These are phyloP conservation scores for Metschnikowia peoriensis DNA, from an alignment of 805 yeast genomes.

Conservation along the genomic window DNA sequence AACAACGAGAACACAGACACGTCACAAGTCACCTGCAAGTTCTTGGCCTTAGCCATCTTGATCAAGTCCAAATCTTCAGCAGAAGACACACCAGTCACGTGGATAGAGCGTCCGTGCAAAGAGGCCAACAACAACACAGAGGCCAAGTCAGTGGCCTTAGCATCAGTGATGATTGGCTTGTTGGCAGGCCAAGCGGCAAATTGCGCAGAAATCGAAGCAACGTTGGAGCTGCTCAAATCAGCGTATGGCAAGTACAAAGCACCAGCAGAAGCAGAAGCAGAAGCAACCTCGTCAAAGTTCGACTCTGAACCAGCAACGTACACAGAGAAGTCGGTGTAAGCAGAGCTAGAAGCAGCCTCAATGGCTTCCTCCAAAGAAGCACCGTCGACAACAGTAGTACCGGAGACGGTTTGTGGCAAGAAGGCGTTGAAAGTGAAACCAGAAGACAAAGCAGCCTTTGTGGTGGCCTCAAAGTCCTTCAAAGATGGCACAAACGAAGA, in stretches of 20 bases:
- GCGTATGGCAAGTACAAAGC: constrained; percentile 81
- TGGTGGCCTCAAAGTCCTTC: constrained; percentile 63
- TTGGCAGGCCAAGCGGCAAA: constrained; percentile 78
- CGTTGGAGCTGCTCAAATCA: constrained; percentile 64
- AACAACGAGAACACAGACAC: constrained; percentile 79
- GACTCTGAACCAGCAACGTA: constrained; percentile 78
- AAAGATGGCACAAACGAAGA: constrained; percentile 75
- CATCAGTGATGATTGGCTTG: constrained; percentile 90
- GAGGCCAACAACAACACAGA: constrained; percentile 87
- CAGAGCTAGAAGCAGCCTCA: constrained; percentile 52
- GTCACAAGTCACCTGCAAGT: constrained; percentile 84
- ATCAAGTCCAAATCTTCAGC: constrained; percentile 82
- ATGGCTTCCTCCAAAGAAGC: constrained; percentile 65
- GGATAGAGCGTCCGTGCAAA: constrained; percentile 78
- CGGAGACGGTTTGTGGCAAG: constrained; percentile 67
- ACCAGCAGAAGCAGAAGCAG: constrained; percentile 65
- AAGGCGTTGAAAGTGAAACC: constrained; percentile 88
- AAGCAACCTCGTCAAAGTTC: constrained; percentile 61
- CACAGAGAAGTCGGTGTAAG: constrained; percentile 79
- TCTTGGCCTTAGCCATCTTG: constrained; percentile 79
- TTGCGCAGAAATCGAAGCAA: constrained; percentile 76
- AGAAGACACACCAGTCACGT: constrained; percentile 81
- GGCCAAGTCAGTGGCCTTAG: constrained; percentile 89
- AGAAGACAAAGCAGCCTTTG: constrained; percentile 70
- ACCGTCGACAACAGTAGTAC: constrained; percentile 63